Conservation (phyloP, 805 yeast species). For the Scheffersomyces coipomensis region DNA sequence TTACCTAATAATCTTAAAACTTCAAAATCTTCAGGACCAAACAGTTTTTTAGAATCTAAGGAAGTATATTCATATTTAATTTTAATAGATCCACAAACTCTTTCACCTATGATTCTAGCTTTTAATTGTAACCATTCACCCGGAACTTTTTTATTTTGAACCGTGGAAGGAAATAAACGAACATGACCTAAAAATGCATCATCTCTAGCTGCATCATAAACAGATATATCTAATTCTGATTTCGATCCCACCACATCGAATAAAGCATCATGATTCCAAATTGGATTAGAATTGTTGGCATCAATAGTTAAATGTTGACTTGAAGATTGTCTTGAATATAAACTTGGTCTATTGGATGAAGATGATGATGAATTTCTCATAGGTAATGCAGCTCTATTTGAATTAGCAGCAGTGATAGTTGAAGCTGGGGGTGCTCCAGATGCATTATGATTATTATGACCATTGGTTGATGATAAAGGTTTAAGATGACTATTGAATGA, state of each 20-base stretch:
- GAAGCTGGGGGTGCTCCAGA: slow-evolving; percentile 4
- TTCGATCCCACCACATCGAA: slow-evolving; percentile 87
- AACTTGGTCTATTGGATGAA: slow-evolving; percentile 24
- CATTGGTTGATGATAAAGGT: slow-evolving; percentile 1
- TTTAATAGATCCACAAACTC: slow-evolving; percentile 74
- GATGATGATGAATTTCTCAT: slow-evolving; percentile 6
- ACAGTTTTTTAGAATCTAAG: slow-evolving; percentile 66
- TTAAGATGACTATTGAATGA: slow-evolving; percentile 3
- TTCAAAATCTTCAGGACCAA: slow-evolving; percentile 94
- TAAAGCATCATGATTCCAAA: slow-evolving; percentile 89
- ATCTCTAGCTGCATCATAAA: slow-evolving; percentile 80
- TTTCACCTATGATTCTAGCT: slow-evolving; percentile 73
- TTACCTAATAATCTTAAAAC: slow-evolving; percentile 87
- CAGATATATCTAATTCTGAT: slow-evolving; percentile 84
- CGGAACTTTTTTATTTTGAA: slow-evolving; percentile 32
- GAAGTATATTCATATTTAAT: slow-evolving; percentile 70
- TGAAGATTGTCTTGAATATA: slow-evolving; percentile 39
- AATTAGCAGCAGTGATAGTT: background rate
- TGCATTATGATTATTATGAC: slow-evolving; percentile 5
- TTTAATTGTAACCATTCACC: slow-evolving; percentile 74
- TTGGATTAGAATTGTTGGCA: slow-evolving; percentile 53
- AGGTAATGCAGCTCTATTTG: slow-evolving; percentile 9
- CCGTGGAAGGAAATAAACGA: slow-evolving; percentile 59
- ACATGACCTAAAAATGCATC: slow-evolving; percentile 88
- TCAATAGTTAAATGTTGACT: slow-evolving; percentile 31